Base-by-base conservation (phyloP, 495 filamentous ascomycete species). In the Penicillium robsamsonii region DNA sequence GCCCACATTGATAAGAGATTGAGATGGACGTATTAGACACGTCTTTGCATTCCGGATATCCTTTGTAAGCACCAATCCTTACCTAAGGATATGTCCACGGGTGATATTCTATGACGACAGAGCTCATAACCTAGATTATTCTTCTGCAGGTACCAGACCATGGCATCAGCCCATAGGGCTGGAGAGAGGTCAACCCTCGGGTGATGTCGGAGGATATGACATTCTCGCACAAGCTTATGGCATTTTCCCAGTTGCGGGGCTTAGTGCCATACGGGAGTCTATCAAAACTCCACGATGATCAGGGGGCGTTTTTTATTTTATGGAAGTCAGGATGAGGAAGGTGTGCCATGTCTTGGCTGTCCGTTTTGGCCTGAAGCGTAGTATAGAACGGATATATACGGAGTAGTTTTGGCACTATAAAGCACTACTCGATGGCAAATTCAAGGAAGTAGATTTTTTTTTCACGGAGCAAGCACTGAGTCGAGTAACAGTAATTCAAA, bases 81-180 rank as follows among this genome's bases (percentile, higher is more conserved):
- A 44, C 42, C 41, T 44, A 38, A 38, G 35, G 35, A 17, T 17
- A 22, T 22, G 22, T 22, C 22, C 22, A 22, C 22, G 22, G 35
- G n/a, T 8, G 15, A n/a, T 37, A 5, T 37, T n/a, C 1, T 31
- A 51, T 51, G 49, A 51, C 49, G 49, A 55, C 45, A 53, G 35
- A 40, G 20, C 57, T 59, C 13, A 24, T 25, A 52, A n/a, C 46
- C 61, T 61, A 64, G 61, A 64, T 53, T 38, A 35, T 41, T 56
- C 61, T 64, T 17, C 63, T 66, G 64, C 64, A 67, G 64, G 64
- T 67, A 67, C 35, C 33, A 46, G 13, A 17, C 30, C 46, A 22
- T 8, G 10, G 20, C 17, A 43, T 33, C 54, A 50, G 52, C 33
- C 51, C 61, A 58, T 62, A 64, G 46, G 56, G 62, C 56, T 61